Percentiles rank a stretch among this genome's conserved stretches.
Conservation (phyloP, 257 asterid species). For the Verbena officinalis region DNA sequence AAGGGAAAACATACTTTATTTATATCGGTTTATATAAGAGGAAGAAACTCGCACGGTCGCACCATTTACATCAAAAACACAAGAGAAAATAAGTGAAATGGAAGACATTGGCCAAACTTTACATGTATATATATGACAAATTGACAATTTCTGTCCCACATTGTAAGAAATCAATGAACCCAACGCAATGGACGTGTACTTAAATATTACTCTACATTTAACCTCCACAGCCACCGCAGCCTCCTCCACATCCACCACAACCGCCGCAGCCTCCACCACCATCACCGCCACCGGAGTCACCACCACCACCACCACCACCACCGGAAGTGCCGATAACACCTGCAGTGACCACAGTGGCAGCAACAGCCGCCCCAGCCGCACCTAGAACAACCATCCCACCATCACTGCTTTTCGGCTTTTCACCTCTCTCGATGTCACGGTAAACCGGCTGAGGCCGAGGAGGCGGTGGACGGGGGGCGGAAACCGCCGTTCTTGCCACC, state of each 20-base stretch:
- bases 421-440: constrained; percentile 35
- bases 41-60: no score
- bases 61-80: no score
- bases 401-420: constrained; percentile 24
- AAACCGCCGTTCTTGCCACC: background rate
- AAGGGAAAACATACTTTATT: no score
- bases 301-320: constrained; percentile 8
- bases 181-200: no score
- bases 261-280: constrained; percentile 20
- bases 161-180: no score
- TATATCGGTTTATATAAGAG: no score
- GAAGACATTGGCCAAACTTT: no score
- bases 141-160: no score
- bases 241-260: background rate
- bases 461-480: constrained; percentile 14
- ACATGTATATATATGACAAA: no score
- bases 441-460: constrained; percentile 24
- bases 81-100: no score
- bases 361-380: constrained; percentile 44
- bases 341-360: constrained; percentile 31
- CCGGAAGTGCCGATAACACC: constrained; percentile 17
- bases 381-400: constrained; percentile 43
- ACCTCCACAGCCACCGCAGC: constrained; percentile 33
- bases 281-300: constrained; percentile 3
- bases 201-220: background rate